A percentile compares a stretch with the other conserved stretches of the same genome.
These are phyloP conservation scores for Achlya hypogyna DNA, from an alignment of 352 stramenopile species.

Conservation along the genomic window DNA sequence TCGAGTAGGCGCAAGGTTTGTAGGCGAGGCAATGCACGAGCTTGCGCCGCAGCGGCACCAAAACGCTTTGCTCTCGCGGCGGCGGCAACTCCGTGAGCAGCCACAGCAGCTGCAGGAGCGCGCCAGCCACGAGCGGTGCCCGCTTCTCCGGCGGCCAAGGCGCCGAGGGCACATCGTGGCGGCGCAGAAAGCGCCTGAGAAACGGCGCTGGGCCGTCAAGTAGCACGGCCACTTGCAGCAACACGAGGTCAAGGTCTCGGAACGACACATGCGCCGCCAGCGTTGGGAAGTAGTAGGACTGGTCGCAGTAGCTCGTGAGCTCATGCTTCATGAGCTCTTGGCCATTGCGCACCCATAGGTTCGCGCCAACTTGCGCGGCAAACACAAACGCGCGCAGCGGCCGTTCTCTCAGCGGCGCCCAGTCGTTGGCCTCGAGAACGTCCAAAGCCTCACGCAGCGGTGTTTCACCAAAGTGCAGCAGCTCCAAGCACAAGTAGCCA, in stretches of 20 bases:
- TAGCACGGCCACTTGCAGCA: conserved; percentile 54
- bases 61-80: conserved; percentile 40
- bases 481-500: conserved; percentile 68
- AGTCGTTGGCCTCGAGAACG: background rate
- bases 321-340: conserved; percentile 69
- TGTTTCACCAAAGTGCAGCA: conserved; percentile 43
- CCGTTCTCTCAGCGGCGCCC: conserved; percentile 47
- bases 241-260: conserved; percentile 62
- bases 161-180: conserved; percentile 53
- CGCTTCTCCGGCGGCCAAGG: conserved; percentile 44
- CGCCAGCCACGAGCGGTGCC: conserved; percentile 57
- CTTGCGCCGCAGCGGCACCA: conserved; percentile 68
- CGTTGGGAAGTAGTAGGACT: conserved; percentile 23
- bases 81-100: conserved; percentile 77
- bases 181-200: conserved; percentile 76
- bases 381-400: conserved; percentile 64
- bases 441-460: background rate
- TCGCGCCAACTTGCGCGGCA: conserved; percentile 65
- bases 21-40: conserved; percentile 80
- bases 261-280: conserved; percentile 62
- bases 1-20: conserved; percentile 53
- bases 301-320: conserved; percentile 65
- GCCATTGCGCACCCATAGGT: conserved; percentile 77
- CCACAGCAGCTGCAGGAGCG: conserved; percentile 78
- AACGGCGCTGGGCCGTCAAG: conserved; percentile 62